Conservation (phyloP, 805 yeast species). For the Isabelozyma heimii region DNA sequence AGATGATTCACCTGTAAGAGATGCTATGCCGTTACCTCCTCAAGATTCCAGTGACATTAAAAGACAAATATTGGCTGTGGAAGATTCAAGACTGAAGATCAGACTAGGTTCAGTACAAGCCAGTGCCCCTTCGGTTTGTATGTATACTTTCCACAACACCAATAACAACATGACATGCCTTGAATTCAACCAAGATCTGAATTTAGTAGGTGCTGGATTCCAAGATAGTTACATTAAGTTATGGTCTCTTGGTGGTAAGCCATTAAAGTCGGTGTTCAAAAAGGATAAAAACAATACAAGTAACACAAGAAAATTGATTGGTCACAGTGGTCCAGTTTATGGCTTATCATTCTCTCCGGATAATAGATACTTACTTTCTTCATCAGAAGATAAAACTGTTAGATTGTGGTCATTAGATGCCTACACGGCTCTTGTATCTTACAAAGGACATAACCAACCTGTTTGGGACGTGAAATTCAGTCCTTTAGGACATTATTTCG, state of each 20-base stretch:
- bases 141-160: slow-evolving; percentile 97
- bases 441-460: slow-evolving; percentile 94
- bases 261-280: slow-evolving; percentile 61
- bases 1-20: slow-evolving; percentile 69
- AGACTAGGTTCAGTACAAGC: slow-evolving; percentile 66
- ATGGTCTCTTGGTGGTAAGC: slow-evolving; percentile 93
- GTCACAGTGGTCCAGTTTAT: slow-evolving; percentile 94
- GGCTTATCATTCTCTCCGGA: slow-evolving; percentile 91
- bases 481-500: slow-evolving; percentile 95
- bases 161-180: slow-evolving; percentile 83
- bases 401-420: slow-evolving; percentile 94
- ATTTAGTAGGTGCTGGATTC: slow-evolving; percentile 90
- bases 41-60: slow-evolving; percentile 78
- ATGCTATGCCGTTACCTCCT: slow-evolving; percentile 79
- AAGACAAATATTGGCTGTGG: slow-evolving; percentile 72
- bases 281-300: slow-evolving; percentile 50
- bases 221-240: slow-evolving; percentile 87
- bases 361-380: slow-evolving; percentile 71
- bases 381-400: slow-evolving; percentile 90
- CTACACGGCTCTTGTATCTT: slow-evolving; percentile 83
- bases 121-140: slow-evolving; percentile 88
- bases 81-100: slow-evolving; percentile 77
- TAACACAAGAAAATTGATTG: slow-evolving; percentile 62
- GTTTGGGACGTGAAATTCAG: slow-evolving; percentile 96
- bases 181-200: slow-evolving; percentile 83